These are phyloP conservation scores for Irpex rosettiformis DNA, from an alignment of 1,284 basidiomycete genomes.

Conservation along the genomic window DNA sequence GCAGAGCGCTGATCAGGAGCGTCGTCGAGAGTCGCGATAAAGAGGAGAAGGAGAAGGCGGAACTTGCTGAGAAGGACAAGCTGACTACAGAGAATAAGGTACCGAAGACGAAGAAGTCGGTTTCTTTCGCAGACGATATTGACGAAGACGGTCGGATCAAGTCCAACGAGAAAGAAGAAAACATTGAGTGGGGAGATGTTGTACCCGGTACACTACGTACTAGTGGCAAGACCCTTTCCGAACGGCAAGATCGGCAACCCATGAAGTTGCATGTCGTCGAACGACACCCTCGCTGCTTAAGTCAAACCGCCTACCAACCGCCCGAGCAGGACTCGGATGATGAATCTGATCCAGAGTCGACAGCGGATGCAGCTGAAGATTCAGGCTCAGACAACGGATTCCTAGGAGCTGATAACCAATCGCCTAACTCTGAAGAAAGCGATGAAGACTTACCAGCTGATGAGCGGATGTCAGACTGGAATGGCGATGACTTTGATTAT, in stretches of 20 bases:
- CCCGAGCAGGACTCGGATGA: constrained; percentile 47
- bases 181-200: constrained; percentile 53
- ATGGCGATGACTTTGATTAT: constrained; percentile 53
- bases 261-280: constrained; percentile 72
- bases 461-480: constrained; percentile 35
- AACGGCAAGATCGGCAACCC: constrained; percentile 39
- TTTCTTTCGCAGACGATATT: constrained; percentile 54
- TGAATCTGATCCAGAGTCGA: constrained; percentile 35
- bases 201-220: constrained; percentile 44
- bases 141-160: constrained; percentile 21
- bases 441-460: constrained; percentile 27
- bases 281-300: constrained; percentile 36
- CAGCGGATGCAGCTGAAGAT: constrained; percentile 19
- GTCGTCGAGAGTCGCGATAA: constrained; percentile 39
- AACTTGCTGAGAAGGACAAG: constrained; percentile 29
- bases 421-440: constrained; percentile 16
- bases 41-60: constrained; percentile 32
- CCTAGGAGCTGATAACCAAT: constrained; percentile 16
- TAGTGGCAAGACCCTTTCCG: constrained; percentile 34
- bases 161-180: constrained; percentile 15
- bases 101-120: constrained; percentile 51
- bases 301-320: constrained; percentile 19
- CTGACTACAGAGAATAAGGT: constrained; percentile 19
- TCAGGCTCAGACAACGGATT: constrained; percentile 14
- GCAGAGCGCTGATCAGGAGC: constrained; percentile 56